A percentile compares a stretch with the other conserved stretches of the same genome.
Evolutionary conservation across 2,329 filamentous ascomycete species (phyloP).

Genomic region (Alternaria ethzedia): DNA sequence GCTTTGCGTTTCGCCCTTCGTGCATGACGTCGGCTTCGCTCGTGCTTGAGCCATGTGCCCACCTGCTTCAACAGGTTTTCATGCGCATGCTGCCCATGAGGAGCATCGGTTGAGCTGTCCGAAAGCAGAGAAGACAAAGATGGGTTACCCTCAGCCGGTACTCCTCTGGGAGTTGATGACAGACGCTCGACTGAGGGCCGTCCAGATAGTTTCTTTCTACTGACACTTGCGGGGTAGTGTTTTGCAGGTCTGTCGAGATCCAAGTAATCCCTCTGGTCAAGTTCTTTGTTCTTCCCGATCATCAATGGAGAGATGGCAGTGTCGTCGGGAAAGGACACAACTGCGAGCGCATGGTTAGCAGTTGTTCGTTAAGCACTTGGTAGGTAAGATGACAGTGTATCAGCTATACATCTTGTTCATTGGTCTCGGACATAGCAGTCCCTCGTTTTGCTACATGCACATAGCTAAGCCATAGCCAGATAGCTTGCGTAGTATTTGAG

Average conservation of each 20-base stretch:
- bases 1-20: conserved; percentile 59
- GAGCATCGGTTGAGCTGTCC: conserved; percentile 33
- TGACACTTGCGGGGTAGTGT: conserved; percentile 48
- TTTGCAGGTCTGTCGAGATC: conserved; percentile 48
- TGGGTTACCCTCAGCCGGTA: conserved; percentile 32
- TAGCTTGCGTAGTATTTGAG: neutral
- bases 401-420: neutral
- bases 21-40: conserved; percentile 70
- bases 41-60: conserved; percentile 80
- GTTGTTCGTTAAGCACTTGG: conserved; percentile 6
- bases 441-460: neutral
- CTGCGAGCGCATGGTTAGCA: conserved; percentile 42
- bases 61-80: conserved; percentile 72
- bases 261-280: conserved; percentile 52
- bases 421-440: neutral
- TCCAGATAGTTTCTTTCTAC: conserved; percentile 53
- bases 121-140: conserved; percentile 40
- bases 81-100: conserved; percentile 34
- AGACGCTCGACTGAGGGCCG: conserved; percentile 47
- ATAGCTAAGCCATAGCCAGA: neutral
- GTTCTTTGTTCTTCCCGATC: conserved; percentile 53
- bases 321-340: conserved; percentile 56
- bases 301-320: conserved; percentile 55
- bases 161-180: conserved; percentile 28
- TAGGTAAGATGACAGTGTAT: neutral